Base-by-base conservation (phyloP, 805 yeast species). In the Candida germanica region DNA sequence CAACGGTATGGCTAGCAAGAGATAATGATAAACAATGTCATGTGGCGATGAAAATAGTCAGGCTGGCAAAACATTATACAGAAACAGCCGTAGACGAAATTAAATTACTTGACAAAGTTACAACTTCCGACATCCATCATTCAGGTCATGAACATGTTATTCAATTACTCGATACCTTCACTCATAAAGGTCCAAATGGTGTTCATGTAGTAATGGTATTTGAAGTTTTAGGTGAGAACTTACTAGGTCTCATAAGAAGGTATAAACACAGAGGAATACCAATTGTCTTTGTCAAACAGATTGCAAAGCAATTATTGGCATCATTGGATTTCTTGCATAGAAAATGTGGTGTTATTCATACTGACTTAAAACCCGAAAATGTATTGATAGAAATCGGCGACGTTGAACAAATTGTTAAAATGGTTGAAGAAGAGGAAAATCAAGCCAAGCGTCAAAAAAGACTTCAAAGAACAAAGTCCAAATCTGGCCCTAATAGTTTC, bases 61-160 rank as follows among this genome's bases (percentile, higher is more conserved):
- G 96, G 44, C 82, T 94, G 49, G 96, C 96, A 11, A 76, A 77
- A 36, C 89, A 87, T 47, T 93, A 91, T 56, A 79, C 96, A 2
- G 96, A 86, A 52, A 89, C 98, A 1, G 98, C 98, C 0, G 63
- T 84, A 10, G 99, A 93, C 60, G 99, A 93, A 56, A 86, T 91
- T 44, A 80, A 86, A 53, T 62, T 93, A 29, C 69, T 93, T 37
- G 75, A 81, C 43, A 77, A 77, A 44, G 79, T 81, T 25, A 72
- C 77, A 15, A 80, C 80, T 8, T 69, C 79, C 3, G 83, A 78
- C 55, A 66, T 74, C 1, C 69, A 68, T 26, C 94, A 87, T 51
- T 84, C 85, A 5, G 96, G 97, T 3, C 86, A 87, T 47, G 74
- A 74, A 25, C 87, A 84, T 58, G 83, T 91, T 16, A 84, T 93